Base-by-base conservation (phyloP, 768 basidiomycete species). In the Serpula lacrymans region DNA sequence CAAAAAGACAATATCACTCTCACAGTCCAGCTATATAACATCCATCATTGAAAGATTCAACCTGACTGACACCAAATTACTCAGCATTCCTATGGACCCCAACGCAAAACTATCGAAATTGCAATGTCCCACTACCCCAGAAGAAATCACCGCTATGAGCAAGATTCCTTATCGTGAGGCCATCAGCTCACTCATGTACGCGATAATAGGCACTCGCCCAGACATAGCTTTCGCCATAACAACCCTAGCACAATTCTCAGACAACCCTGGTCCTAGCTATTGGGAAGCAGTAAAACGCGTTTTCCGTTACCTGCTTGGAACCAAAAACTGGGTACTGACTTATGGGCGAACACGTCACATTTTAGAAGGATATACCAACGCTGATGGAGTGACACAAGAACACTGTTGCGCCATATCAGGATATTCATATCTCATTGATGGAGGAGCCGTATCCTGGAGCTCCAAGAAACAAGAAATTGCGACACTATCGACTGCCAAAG, bases 401-500 rank as follows among this genome's bases (percentile, higher is more conserved):
- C n/a, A n/a, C n/a, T n/a, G n/a, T n/a, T n/a, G n/a, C n/a, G n/a
- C n/a, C n/a, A n/a, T n/a, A n/a, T 54, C 52, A 24, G 57, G 54
- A 6, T 52, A 57, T 35, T 37, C 46, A 4, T 63, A 52, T 36
- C 41, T 54, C 16, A 31, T 61, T 14, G 52, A 49, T 32, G 52
- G 58, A 1, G 56, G 54, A 0, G 46, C 52, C 3, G 49, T 71
- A 21, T 49, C 50, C 2, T 71, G 69, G 69, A 46, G 45, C 7
- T 55, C 62, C 12, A 58, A 61, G 34, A 24, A 51, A 10, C 64
- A 71, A 47, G 34, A 57, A 3, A 48, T 55, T n/a, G 46, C 63
- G 16, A 50, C 65, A 4, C 39, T 55, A 2, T 68, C 61, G 3
- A 65, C 60, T 5, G 59, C 60, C 5, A 60, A 69, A 45, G 54